Base-by-base conservation (phyloP, 2,329 filamentous ascomycete species). In the Colletotrichum sp. region DNA sequence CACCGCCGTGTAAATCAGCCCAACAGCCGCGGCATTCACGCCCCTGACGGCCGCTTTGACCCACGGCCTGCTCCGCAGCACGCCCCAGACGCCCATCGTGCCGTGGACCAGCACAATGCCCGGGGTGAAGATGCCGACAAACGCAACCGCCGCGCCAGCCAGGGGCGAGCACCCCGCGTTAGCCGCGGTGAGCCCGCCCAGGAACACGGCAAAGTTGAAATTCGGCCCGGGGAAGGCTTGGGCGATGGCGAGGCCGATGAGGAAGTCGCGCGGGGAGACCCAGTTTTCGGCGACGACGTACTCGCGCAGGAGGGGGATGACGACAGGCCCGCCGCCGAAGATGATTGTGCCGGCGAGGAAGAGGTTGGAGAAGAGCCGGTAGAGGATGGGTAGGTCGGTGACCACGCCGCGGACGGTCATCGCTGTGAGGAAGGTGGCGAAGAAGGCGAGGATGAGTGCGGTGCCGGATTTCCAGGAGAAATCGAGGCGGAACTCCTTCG, bases 271-370 rank as follows among this genome's bases (percentile, higher is more conserved):
- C 1, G 91, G 86, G 0, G 88, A 90, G 0, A 94, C 92, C 92
- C 92, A 94, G 19, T 90, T 91, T 12, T 91, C 90, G 2, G 87
- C 86, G 1, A 94, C 93, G 34, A 93, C 85, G 79, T 89, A 89
- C 77, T 90, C 87, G 32, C 89, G 86, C 4, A 92, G 84, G 0
- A 92, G 85, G 0, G 90, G 90, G 57, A 92, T 91, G 1, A 92
- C 90, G 12, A 92, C 90, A 0, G 90, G 90, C 0, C 90, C 90
- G 25, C 90, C 90, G 30, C 90, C 90, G 68, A 91, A 89, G 78
- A 90, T 91, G 64, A 91, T 88, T 0, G 92, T 94, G 1, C 92
- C 92, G 0, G 93, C 92, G 2, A 94, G 89, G 80, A 92, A 94
- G 85, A 94, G 90, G 82, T 93, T 94, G 9, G 91, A 87, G 81